Base-by-base conservation (phyloP, 2,329 filamentous ascomycete species). In the Fusarium tuaranense region DNA sequence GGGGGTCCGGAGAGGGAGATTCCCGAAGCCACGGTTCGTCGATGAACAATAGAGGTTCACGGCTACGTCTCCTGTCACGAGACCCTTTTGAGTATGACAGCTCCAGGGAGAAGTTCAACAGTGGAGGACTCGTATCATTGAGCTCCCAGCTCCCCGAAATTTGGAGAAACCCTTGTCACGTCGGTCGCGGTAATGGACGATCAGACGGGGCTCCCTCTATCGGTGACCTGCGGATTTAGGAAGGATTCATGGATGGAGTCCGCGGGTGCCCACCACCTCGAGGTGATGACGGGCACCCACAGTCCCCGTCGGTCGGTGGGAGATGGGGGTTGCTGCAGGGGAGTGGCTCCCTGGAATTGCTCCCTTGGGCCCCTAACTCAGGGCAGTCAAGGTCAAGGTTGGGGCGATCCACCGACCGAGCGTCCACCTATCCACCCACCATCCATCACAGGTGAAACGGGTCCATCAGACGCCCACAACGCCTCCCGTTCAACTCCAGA, bases 161-260 rank as follows among this genome's bases (percentile, higher is more conserved):
- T 75, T 72, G 64, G 44, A 72, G 63, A 71, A 68, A 61, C 51
- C 76, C 70, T 76, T 77, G 74, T 70, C 70, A 72, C 59, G 66
- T 74, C 72, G 67, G 70, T 67, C 66, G 67, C 38, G 48, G 58
- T 70, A 65, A 72, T 71, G 55, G 67, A 73, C 55, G 65, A 74
- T 76, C 70, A 46, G 62, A 61, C 70, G 25, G 46, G 69, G 65
- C 38, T 69, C 53, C 61, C 55, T 74, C 65, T 46, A 51, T 61
- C 60, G 60, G 67, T 67, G 55, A 44, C 67, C 64, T 64, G 63
- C 63, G 67, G 57, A 57, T 69, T 70, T 69, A 65, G 70, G 68
- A 75, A 63, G 59, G 62, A 51, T 32, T 38, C 46, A 69, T 67
- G 39, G 61, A 68, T 46, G 44, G 22, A 18, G 44, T 48, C 44